These are phyloP conservation scores for Citrus australasica DNA, from an alignment of 345 rosid species.

Conservation along the genomic window DNA sequence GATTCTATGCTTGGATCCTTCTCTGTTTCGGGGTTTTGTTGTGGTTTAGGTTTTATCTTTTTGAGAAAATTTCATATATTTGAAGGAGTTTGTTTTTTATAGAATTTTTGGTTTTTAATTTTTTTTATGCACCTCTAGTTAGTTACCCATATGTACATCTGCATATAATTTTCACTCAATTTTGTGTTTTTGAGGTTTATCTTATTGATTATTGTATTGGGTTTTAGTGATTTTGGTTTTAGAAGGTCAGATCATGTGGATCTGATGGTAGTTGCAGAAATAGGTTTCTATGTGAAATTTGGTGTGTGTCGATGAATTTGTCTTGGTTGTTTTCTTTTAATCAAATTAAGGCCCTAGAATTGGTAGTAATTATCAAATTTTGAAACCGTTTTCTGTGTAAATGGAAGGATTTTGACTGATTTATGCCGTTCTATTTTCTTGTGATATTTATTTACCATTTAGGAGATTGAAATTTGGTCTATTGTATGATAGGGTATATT, in stretches of 20 bases:
- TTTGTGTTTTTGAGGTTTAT: not conserved
- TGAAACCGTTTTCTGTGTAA: conserved; percentile 1
- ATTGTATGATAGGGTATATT: not conserved
- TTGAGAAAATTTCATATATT: not conserved
- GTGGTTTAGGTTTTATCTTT: conserved; percentile 28
- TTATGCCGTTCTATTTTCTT: not conserved
- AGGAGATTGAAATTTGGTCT: not conserved
- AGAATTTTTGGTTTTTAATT: not conserved
- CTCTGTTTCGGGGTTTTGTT: conserved; percentile 26
- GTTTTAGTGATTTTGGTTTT: not conserved
- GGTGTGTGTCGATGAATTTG: not conserved
- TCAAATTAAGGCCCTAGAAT: not conserved
- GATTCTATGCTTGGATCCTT: conserved; percentile 18
- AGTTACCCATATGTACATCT: not conserved
- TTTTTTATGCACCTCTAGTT: not conserved
- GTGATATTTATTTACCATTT: not conserved
- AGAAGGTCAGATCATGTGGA: conserved; percentile 20
- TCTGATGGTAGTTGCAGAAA: conserved; percentile 16
- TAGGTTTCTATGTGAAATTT: not conserved
- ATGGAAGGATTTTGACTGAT: conserved; percentile 8
- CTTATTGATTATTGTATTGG: not conserved
- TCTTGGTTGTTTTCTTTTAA: not conserved
- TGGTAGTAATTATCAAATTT: conserved; percentile 3
- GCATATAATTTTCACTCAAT: not conserved
- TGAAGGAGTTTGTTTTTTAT: too few species aligned